These are phyloP conservation scores for Coemansia sp. DNA, from an alignment of 371 early-diverging fungal genomes.

Conservation along the genomic window DNA sequence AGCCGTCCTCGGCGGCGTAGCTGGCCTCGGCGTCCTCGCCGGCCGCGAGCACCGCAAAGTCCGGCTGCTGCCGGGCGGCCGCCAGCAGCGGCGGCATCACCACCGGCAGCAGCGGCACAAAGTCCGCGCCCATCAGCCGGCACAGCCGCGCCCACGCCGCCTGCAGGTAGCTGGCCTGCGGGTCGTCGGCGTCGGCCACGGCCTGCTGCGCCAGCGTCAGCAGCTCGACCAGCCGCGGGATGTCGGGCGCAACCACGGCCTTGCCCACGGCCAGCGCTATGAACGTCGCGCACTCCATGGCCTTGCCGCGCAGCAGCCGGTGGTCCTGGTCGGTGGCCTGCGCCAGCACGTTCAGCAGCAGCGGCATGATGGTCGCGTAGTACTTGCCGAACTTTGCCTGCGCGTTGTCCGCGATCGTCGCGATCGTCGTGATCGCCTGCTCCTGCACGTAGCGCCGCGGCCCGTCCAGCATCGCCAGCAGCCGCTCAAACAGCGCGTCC, in stretches of 20 bases:
- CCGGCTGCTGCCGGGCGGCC: conserved; percentile 86
- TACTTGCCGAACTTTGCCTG: conserved; percentile 86
- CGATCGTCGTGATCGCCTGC: conserved; percentile 96
- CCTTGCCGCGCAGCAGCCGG: conserved; percentile 88
- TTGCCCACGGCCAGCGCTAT: conserved; percentile 92
- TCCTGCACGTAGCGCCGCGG: conserved; percentile 91
- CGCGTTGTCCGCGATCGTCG: conserved; percentile 95
- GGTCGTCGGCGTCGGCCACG: conserved; percentile 86
- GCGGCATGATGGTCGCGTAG: conserved; percentile 91
- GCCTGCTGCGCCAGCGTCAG: conserved; percentile 78
- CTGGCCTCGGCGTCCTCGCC: conserved; percentile 86
- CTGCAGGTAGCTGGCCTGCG: conserved; percentile 86
- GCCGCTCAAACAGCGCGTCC: conserved; percentile 82
- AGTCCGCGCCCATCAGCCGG: conserved; percentile 90
- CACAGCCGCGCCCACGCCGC: conserved; percentile 96
- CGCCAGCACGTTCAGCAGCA: conserved; percentile 80
- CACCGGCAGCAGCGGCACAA: conserved; percentile 86
- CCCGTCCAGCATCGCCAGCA: conserved; percentile 77
- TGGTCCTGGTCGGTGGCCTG: conserved; percentile 82
- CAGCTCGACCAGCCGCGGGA: conserved; percentile 73
- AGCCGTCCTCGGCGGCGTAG: conserved; percentile 90
- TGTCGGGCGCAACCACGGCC: conserved; percentile 80
- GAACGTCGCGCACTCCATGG: conserved; percentile 91
- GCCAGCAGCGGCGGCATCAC: conserved; percentile 93
- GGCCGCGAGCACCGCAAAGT: conserved; percentile 82